These are phyloP conservation scores for Alnus glutinosa DNA, from an alignment of 306 rosid genomes.

Conservation along the genomic window DNA sequence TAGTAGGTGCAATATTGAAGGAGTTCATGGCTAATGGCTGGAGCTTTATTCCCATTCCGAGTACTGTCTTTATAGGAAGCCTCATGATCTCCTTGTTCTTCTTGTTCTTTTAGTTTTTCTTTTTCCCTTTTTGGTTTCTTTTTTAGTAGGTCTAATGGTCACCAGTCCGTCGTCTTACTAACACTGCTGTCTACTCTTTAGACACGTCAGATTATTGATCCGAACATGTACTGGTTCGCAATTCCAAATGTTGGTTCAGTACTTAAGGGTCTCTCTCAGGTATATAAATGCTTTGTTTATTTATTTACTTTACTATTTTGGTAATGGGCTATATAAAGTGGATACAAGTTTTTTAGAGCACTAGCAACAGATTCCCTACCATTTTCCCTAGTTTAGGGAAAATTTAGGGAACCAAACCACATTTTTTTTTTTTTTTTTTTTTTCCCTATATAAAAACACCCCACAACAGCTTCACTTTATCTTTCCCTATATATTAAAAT, in stretches of 20 bases:
- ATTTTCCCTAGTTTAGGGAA: too few species aligned
- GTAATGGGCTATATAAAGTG: not conserved
- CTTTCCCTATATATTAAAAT: too few species aligned
- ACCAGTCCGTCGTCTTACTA: conserved; percentile 8
- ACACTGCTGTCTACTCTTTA: conserved; percentile 38
- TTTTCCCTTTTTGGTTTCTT: not conserved
- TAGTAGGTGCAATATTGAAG: too few species aligned
- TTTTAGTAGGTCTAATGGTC: not conserved
- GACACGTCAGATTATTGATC: conserved; percentile 91
- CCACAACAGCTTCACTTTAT: too few species aligned
- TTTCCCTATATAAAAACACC: too few species aligned
- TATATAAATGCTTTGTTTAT: conserved; percentile 31
- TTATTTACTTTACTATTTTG: not conserved
- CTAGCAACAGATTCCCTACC: too few species aligned
- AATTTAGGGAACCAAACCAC: too few species aligned
- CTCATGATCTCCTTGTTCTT: not conserved
- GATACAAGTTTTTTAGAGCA: not conserved
- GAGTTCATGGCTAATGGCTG: too few species aligned
- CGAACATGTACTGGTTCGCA: conserved; percentile 75
- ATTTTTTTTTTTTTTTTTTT: too few species aligned
- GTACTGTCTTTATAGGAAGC: not conserved
- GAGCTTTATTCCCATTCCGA: too few species aligned
- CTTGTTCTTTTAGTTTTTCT: not conserved
- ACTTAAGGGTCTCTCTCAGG: conserved; percentile 88
- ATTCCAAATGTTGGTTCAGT: conserved; percentile 87